Base-by-base conservation (phyloP, 2,329 filamentous ascomycete genomes). In the Aspergillus sojae region DNA sequence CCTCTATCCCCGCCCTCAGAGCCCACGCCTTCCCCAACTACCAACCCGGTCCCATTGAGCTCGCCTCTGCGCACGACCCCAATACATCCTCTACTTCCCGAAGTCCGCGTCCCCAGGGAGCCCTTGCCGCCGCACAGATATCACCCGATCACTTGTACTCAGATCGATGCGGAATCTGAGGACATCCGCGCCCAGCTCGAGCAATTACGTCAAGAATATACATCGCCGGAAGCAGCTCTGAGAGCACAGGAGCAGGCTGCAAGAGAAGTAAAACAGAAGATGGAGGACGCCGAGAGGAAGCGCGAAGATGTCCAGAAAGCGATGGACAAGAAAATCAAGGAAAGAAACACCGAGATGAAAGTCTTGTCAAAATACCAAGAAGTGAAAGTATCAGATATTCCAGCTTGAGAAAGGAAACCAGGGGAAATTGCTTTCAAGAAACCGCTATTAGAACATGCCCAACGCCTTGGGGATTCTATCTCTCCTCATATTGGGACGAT, bases 301-400 rank as follows among this genome's bases (percentile, higher is more conserved):
- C 74, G 70, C 55, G 77, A 78, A 45, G 71, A 78, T 54, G 70
- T 80, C 0, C 78, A 80, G 61, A 77, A 72, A 55, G 72, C 74
- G 4, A 76, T 80, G 67, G 78, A 81, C 60, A 79, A 79, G 67
- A 81, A 81, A 65, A 72, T 73, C 14, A 79, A 79, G 62, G 78
- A 81, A 62, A 71, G 78, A 39, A 76, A 80, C 58, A 79, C 73
- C 5, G 79, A 81, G 66, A 72, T 79, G 70, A 80, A 78, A 60
- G 74, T 81, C 3, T 67, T 80, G 2, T 76, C 75, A 54, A 81
- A 80, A 59, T 79, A 76, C 52, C 78, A 79, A 61, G 74, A 78
- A 63, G 76, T 75, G 41, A 79, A 77, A 63, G 70, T 69, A 9
- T 72, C 73, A 6, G 71, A 73, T 28, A 68, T 75, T 7, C 52